These are phyloP conservation scores for Quercus phellos DNA, from an alignment of 331 rosid genomes.

Conservation along the genomic window DNA sequence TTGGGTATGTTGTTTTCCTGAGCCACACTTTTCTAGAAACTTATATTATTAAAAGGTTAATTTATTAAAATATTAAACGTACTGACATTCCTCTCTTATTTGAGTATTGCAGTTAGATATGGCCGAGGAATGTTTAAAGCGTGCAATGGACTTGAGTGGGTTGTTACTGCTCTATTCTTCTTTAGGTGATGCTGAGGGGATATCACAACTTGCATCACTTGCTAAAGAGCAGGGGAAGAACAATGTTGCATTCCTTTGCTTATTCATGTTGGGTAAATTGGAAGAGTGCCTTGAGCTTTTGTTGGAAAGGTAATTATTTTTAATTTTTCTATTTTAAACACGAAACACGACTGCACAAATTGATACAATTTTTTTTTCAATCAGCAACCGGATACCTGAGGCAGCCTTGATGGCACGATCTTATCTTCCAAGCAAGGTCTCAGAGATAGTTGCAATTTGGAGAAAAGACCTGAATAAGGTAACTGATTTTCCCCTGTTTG, in stretches of 20 bases:
- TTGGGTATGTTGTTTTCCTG: not conserved
- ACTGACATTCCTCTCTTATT: conserved; percentile 25
- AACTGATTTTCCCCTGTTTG: conserved; percentile 11
- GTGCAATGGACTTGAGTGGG: conserved; percentile 96
- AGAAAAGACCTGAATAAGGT: conserved; percentile 94
- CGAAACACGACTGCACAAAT: not conserved
- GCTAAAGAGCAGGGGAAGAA: conserved; percentile 99
- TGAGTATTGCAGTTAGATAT: conserved; percentile 78
- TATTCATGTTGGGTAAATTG: conserved; percentile 90
- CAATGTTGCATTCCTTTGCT: conserved; percentile 93
- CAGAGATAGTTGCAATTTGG: conserved; percentile 96
- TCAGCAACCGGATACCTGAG: conserved; percentile 98
- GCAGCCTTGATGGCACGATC: conserved; percentile 99
- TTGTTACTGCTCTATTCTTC: conserved; percentile 93
- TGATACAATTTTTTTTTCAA: conserved; percentile 18
- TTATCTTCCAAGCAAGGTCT: conserved; percentile 97
- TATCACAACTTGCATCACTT: conserved; percentile 75
- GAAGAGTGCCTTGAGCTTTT: conserved; percentile 96
- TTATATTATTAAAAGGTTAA: conserved; percentile 5
- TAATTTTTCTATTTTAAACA: not conserved
- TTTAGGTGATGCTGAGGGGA: conserved; percentile 94
- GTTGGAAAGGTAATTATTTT: conserved; percentile 70
- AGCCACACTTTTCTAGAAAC: conserved; percentile 1
- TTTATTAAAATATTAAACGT: conserved; percentile 2
- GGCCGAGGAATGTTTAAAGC: conserved; percentile 93